A percentile compares a stretch with the other conserved stretches of the same genome.
Evolutionary conservation across 768 basidiomycete genomes (phyloP).

Genomic region (Lactarius evosmus): DNA sequence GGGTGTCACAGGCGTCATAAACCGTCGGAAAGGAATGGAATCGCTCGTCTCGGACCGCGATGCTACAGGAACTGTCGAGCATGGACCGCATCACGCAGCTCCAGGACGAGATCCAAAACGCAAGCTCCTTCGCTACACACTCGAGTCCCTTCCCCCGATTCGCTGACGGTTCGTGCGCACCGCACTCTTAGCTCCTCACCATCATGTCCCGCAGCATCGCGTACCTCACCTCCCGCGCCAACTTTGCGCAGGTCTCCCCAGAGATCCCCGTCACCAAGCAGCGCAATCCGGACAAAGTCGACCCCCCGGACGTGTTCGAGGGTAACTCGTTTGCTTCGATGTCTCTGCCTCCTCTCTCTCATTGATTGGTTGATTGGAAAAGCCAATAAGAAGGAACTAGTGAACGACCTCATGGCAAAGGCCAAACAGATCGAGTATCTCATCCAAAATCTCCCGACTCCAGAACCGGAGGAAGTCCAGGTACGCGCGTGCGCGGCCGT

Average conservation of each 20-base stretch:
- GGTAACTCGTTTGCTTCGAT: slow-evolving; percentile 41
- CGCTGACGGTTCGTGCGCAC: neutral
- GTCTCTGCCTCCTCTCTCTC: neutral
- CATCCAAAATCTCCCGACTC: slow-evolving; percentile 73
- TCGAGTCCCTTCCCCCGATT: neutral
- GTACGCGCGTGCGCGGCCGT: slow-evolving; percentile 36
- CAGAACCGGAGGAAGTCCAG: slow-evolving; percentile 76
- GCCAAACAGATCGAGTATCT: slow-evolving; percentile 88
- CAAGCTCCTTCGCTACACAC: slow-evolving; percentile 31
- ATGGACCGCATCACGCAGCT: slow-evolving; percentile 97
- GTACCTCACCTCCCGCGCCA: slow-evolving; percentile 73
- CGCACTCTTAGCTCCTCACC: slow-evolving; percentile 58
- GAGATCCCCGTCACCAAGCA: slow-evolving; percentile 84
- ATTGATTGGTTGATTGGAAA: neutral
- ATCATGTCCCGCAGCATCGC: slow-evolving; percentile 84
- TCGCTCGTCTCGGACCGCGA: slow-evolving; percentile 51
- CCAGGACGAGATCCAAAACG: slow-evolving; percentile 91
- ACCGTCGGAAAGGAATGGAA: neutral
- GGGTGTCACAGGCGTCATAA: slow-evolving; percentile 10
- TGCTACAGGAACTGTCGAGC: slow-evolving; percentile 89
- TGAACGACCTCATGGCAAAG: slow-evolving; percentile 76
- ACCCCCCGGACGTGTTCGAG: slow-evolving; percentile 71
- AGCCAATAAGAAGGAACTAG: slow-evolving; percentile 86
- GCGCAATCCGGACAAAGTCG: slow-evolving; percentile 67
- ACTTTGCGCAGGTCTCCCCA: slow-evolving; percentile 73